Conservation (phyloP, 495 filamentous ascomycete genomes). For the Aspergillus incahuasiensis region DNA sequence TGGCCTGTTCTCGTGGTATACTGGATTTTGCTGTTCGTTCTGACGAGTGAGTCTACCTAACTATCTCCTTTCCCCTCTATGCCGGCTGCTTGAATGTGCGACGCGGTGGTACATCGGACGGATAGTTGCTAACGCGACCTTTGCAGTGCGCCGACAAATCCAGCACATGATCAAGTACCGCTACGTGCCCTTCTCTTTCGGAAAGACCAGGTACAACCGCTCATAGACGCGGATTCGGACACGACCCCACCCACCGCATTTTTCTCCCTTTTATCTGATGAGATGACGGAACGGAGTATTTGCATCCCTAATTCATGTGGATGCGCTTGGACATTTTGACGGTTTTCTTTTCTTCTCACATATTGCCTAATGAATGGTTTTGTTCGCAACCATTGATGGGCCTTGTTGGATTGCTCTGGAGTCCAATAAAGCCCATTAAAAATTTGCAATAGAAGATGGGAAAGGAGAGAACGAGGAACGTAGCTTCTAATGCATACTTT, state of each 20-base stretch:
- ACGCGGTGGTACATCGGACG: too few relatives aligned
- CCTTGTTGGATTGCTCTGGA: background rate
- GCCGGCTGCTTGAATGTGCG: too few relatives aligned
- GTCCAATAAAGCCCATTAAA: background rate
- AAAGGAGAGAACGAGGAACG: background rate
- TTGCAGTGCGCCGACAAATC: conserved; percentile 89
- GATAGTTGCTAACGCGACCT: conserved; percentile 3
- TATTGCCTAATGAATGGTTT: background rate
- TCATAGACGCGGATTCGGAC: conserved; percentile 26
- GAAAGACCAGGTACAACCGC: conserved; percentile 73
- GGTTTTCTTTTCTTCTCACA: background rate
- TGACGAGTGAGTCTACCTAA: conserved; percentile 97
- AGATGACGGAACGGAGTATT: conserved; percentile 3
- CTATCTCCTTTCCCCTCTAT: conserved; percentile 13
- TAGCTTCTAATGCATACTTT: conserved; percentile 19
- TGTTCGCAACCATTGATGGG: background rate
- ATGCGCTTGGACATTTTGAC: background rate
- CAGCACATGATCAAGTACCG: conserved; percentile 99
- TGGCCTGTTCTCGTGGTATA: conserved; percentile 98
- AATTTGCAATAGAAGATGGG: background rate
- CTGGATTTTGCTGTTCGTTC: conserved; percentile 90
- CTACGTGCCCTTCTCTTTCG: conserved; percentile 92
- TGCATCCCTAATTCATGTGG: conserved; percentile 1
- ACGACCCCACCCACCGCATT: background rate
- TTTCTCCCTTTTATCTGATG: background rate